Conservation (phyloP, 192 early-diverging fungal genomes). For the Dissophora ornata region DNA sequence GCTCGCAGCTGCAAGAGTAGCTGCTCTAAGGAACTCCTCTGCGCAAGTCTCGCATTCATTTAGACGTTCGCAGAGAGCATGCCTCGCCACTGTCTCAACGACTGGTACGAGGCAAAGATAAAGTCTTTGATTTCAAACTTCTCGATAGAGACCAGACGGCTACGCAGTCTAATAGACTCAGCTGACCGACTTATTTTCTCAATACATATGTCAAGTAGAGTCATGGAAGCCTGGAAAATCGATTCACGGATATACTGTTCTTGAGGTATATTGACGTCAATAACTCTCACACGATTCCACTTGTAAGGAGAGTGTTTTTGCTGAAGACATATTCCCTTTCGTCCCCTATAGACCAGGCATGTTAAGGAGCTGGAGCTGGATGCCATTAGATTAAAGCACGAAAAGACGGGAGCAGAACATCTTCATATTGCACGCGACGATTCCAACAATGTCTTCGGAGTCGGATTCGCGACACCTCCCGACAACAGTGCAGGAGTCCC, state of each 20-base stretch:
- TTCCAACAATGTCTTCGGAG: conserved; percentile 93
- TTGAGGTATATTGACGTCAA: conserved; percentile 18
- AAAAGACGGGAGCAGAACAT: conserved; percentile 84
- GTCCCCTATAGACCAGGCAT: conserved; percentile 56
- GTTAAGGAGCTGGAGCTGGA: conserved; percentile 84
- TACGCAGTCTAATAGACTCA: neutral
- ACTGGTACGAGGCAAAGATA: neutral
- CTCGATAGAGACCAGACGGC: neutral
- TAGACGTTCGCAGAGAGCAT: conserved; percentile 33
- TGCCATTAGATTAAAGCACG: conserved; percentile 80
- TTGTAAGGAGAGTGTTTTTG: too few relatives aligned
- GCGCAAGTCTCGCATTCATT: conserved; percentile 12
- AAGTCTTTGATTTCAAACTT: neutral
- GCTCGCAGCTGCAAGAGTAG: conserved; percentile 45
- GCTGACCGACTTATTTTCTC: too few relatives aligned
- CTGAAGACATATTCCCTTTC: too few relatives aligned
- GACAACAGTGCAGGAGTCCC: conserved; percentile 87
- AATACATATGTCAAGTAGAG: too few relatives aligned
- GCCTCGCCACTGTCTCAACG: conserved; percentile 26
- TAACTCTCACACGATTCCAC: neutral
- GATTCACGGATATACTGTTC: conserved; percentile 45
- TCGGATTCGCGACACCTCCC: conserved; percentile 90
- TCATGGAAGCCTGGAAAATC: conserved; percentile 51
- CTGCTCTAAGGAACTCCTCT: conserved; percentile 15
- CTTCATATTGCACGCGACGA: conserved; percentile 90